Evolutionary conservation across 73 alveolate species (phyloP), one percentile per base, ranked within the genome.

Genomic region (Blepharisma stoltei): DNA sequence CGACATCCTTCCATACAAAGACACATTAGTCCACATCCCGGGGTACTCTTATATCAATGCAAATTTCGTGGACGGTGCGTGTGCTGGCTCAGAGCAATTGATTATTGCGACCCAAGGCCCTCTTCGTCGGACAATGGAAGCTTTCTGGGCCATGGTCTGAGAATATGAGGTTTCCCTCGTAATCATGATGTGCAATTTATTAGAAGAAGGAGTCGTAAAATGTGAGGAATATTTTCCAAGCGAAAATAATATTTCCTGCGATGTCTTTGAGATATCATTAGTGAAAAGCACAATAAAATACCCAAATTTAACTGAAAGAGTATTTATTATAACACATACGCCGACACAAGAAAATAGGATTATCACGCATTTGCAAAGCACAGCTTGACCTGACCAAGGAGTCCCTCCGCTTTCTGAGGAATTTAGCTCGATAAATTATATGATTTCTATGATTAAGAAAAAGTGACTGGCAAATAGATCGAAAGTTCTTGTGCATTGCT

Each of bases 331-430:
- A 38, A 52, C 18, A 18, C n/a, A 21, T 50, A 41, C 67, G n/a
- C 55, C 11, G 73, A 52, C 48, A 25, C 14, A 37, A 9, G 79
- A 69, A 44, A n/a, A 7, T 37, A 23, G 65, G 27, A 14, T 14
- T 7, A 53, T 69, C n/a, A 44, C 60, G n/a, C 79, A 95, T 76
- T 82, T 86, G 49, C 81, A 96, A 67, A 86, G 93, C 84, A 77
- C 87, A 11, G 82, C 95, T 38, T 96, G 99, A 98, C 92, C 97
- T 46, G 99, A 96, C 87, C 94, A 94, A 82, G 95, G 97, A 45
- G 91, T 88, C 27, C 99, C 99, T 5, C 89, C 55, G 4, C 11
- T 69, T 83, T 54, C 44, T n/a, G 55, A 71, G 7, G 88, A 82
- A 55, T 81, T 81, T 67, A 68, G 75, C 53, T 49, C 65, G 23